A percentile compares a stretch with the other conserved stretches of the same genome.
Evolutionary conservation across 31 red algal genomes (phyloP).

Genomic region (Porphyra umbilicalis): DNA sequence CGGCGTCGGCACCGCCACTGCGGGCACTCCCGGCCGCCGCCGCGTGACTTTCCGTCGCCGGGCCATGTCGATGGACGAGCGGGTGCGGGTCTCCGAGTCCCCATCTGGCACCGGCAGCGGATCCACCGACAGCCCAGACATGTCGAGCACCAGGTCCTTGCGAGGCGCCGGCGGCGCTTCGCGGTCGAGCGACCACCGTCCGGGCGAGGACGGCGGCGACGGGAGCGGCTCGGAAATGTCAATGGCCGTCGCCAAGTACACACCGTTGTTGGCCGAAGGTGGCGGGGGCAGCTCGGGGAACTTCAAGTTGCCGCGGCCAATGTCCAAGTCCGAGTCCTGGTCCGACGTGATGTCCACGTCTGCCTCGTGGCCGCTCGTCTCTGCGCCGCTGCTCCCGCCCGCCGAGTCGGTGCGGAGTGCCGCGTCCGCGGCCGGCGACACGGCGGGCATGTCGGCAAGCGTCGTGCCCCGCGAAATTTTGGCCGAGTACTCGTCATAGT

Average conservation of each 20-base stretch:
- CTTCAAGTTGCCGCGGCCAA: too few species aligned
- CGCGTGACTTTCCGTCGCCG: not conserved
- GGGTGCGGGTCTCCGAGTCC: not conserved
- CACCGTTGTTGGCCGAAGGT: not conserved
- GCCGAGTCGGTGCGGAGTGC: not conserved
- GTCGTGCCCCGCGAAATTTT: not conserved
- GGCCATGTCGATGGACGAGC: not conserved
- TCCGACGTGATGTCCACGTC: too few species aligned
- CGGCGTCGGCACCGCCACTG: not conserved
- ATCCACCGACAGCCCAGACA: not conserved
- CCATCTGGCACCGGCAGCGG: not conserved
- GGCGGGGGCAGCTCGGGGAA: not conserved
- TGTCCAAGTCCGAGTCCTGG: too few species aligned
- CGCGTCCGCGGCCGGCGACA: not conserved
- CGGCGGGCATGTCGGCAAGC: not conserved
- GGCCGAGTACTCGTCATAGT: constrained; percentile 39
- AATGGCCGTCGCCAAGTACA: not conserved
- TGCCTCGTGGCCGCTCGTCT: not conserved
- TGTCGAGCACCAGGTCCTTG: not conserved
- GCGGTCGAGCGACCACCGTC: not conserved
- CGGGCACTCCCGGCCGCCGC: not conserved
- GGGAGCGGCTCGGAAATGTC: not conserved
- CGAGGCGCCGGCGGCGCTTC: not conserved
- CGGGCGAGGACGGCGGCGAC: not conserved
- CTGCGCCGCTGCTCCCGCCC: not conserved